Base-by-base conservation (phyloP, 306 rosid species). In the Citrullus mucosospermus region DNA sequence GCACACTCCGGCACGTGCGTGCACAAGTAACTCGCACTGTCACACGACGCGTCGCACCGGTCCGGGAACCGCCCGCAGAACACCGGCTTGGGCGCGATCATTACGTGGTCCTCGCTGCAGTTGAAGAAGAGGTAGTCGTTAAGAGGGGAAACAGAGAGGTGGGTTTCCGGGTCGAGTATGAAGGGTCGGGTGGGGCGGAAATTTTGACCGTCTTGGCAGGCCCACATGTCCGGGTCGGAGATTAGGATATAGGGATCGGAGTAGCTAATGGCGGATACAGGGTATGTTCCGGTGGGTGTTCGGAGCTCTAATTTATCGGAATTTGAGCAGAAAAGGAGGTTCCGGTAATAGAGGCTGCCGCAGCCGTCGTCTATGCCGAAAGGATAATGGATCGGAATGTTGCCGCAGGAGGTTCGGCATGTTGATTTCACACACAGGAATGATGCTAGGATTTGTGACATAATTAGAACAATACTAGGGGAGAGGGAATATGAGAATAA, bases 41-140 rank as follows among this genome's bases (percentile, higher is more conserved):
- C 97, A 68, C 99, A 95, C 0, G 99, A 91, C 0, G 96, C 93
- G 82, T 95, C 99, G 38, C 99, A 95, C 12, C 82, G 85, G 10
- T 88, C 88, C 0, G 99, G 97, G 12, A 83, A 89, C 18, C 87
- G 96, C 48, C 93, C 97, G 60, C 98, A 95, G 78, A 95, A 95
- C 43, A 84, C 54, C 9, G 97, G 98, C 84, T 85, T 92, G 1
- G 98, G 97, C 38, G 88, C 92, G 78, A 92, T 85, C 67, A 92
- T 86, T 15, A 95, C 97, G 20, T 82, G 28, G 6, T 87, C 82
- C 48, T 88, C 87, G 60, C 97, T 92, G 75, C 98, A 95, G 67
- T 95, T 95, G 78, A 95, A 92, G 91, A 95, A 95, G 32, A 95
- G 88, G 83, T 92, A 95, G 63, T 95, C 93, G 70, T 95, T 95